Evolutionary conservation across 139 green algal genomes (phyloP).

Genomic region (Nannochloris sp.): DNA sequence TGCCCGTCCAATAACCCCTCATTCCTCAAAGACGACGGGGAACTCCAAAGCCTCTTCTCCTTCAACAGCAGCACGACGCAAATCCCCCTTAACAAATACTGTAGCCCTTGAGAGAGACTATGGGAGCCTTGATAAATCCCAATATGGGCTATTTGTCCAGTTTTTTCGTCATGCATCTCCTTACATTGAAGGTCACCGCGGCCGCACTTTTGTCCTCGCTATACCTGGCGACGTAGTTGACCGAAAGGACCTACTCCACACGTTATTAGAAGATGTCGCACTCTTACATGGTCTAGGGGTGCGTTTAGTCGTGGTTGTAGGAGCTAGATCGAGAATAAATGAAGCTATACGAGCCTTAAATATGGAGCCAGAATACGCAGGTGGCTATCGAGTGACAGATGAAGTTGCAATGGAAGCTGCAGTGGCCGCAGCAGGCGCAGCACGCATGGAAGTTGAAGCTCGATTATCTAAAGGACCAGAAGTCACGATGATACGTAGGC

Average conservation of each 20-base stretch:
- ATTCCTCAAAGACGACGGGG: background rate
- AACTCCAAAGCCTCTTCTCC: no score
- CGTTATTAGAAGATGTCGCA: conserved; percentile 61
- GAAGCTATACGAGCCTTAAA: conserved; percentile 4
- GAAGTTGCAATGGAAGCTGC: conserved; percentile 17
- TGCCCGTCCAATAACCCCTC: background rate
- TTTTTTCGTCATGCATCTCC: conserved; percentile 59
- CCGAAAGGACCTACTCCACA: conserved; percentile 19
- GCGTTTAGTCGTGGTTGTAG: conserved; percentile 81
- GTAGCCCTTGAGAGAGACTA: conserved; percentile 19
- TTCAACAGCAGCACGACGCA: no score
- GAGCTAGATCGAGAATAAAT: conserved; percentile 50
- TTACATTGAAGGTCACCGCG: conserved; percentile 87
- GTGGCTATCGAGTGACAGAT: conserved; percentile 78
- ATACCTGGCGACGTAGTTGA: conserved; percentile 71
- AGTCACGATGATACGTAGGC: conserved; percentile 23
- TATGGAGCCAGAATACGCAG: conserved; percentile 36
- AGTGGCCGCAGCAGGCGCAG: conserved; percentile 32
- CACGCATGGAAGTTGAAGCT: conserved; percentile 61
- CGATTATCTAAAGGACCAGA: conserved; percentile 59
- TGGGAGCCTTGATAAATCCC: conserved; percentile 21
- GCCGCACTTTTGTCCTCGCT: conserved; percentile 85
- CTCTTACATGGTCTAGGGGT: conserved; percentile 85
- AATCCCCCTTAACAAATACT: no score
- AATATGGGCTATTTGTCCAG: conserved; percentile 33